Base-by-base conservation (phyloP, 2,329 filamentous ascomycete genomes). In the Paracoccidioides lutzii region DNA sequence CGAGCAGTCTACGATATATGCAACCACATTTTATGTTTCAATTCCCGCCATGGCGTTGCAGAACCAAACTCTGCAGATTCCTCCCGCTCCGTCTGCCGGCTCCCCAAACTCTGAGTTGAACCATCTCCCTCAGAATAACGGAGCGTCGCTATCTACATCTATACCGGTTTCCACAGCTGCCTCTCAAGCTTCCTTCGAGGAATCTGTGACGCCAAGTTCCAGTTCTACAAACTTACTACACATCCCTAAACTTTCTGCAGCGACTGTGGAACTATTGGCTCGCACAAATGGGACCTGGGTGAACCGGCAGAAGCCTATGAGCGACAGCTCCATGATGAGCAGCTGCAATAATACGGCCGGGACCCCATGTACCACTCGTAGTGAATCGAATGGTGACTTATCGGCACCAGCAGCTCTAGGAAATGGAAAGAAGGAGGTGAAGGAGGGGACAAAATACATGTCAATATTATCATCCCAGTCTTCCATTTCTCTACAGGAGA, bases 191-290 rank as follows among this genome's bases (percentile, higher is more conserved):
- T 22, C 53, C 15, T 50, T 38, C 30, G 37, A 33, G 5, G 15
- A 6, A 6, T 10, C 40, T 8, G 12, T 14, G 5, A 43, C 53
- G 8, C 5, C 46, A 33, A 28, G 43, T 43, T 35, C 37, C 14
- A 28, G 37, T 43, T 37, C 15, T 8, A 22, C 38, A 38, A 22
- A 51, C 44, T 15, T 46, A 15, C 10, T 38, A 32, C 32, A 22
- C 30, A 56, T 56, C 6, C 49, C 54, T 7, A 56, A 52, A 46
- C 48, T 56, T 52, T 56, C 54, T 8, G 33, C 54, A 28, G 48
- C 54, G 12, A 56, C 49, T 30, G 30, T 49, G 22, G 54, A 56
- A 33, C 48, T 56, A 30, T 28, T 52, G 14, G 48, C 48, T 28
- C 46, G 54, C 10, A 48, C 42, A 15, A 56, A 48, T 41, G 49